A percentile compares a stretch with the other conserved stretches of the same genome.
Conservation (phyloP, 768 basidiomycete species). For the Lactarius quietus region DNA sequence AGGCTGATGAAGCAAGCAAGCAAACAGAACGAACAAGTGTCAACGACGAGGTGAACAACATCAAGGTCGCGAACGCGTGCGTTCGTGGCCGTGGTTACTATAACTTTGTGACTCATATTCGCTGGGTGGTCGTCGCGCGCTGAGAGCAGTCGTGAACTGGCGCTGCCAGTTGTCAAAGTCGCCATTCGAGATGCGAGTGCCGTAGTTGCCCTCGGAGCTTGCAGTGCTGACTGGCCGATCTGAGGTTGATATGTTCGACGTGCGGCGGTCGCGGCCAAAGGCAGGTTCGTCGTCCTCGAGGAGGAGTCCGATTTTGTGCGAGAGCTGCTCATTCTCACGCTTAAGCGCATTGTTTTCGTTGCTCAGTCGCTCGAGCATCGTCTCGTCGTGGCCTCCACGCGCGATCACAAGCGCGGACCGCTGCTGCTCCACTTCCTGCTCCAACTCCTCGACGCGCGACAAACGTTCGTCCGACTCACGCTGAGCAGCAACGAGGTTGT, state of each 20-base stretch:
- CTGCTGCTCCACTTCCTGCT: conserved; percentile 75
- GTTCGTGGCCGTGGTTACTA: conserved; percentile 41
- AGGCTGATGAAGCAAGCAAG: conserved; percentile 21
- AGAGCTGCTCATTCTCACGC: conserved; percentile 83
- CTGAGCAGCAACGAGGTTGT: conserved; percentile 66
- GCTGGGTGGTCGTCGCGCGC: conserved; percentile 64
- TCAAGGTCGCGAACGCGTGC: conserved; percentile 57
- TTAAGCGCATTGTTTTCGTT: conserved; percentile 76
- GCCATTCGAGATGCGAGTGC: conserved; percentile 53
- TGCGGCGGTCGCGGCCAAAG: conserved; percentile 56
- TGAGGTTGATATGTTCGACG: conserved; percentile 52
- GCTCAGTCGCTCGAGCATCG: conserved; percentile 74
- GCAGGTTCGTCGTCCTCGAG: conserved; percentile 81
- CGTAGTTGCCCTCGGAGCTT: conserved; percentile 78
- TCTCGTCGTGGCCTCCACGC: conserved; percentile 74
- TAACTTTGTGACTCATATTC: conserved; percentile 60
- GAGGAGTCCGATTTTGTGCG: conserved; percentile 87
- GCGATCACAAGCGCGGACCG: conserved; percentile 69
- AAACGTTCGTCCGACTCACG: conserved; percentile 78
- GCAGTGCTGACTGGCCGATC: conserved; percentile 67
- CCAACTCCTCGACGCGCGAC: conserved; percentile 71
- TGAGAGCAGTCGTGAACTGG: conserved; percentile 77
- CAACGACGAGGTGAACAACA: conserved; percentile 27
- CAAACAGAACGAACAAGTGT: conserved; percentile 26
- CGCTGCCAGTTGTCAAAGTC: conserved; percentile 87